Evolutionary conservation across 305 asterid genomes (phyloP), one percentile per base, ranked within the genome.

Genomic region (Euphrasia arctica): DNA sequence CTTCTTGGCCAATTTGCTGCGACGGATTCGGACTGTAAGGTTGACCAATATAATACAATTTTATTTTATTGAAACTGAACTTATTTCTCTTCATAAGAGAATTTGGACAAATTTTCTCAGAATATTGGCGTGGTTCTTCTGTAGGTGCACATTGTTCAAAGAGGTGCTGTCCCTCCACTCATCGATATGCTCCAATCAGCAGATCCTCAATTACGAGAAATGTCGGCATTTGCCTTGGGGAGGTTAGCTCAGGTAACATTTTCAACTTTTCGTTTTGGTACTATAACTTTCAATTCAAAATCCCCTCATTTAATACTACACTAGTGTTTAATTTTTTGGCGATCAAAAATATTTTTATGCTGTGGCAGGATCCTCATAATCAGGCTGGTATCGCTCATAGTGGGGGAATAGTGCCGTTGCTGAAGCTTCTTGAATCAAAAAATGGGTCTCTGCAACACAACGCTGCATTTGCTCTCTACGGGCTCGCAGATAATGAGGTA

Each of bases 401-500:
- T 69, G 97, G 98, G 65, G 99, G 98, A 55, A 71, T 94, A 72
- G 60, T 68, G 58, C 98, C 98, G 25, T 73, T 94, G 63, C 79
- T 94, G 75, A 84, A 85, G 80, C 99, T 94, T 71, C 95, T 91
- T 73, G 96, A 89, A 68, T 88, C 99, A 50, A 94, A 87, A 74
- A 91, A 94, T 75, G 98, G 97, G 70, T 86, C 96, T 11, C 72
- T 94, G 70, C 99, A 94, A 66, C 99, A 94, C 71, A 91, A 91
- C 85, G 96, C 99, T 74, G 99, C 99, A 62, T 94, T 94, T 80
- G 97, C 98, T 68, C 94, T 94, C 50, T 94, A 94, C 56, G 99
- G 99, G 64, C 99, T 94, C 74, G 95, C 99, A 32, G 99, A 94
- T 80, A 94, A 94, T 67, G 99, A 94, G 96, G 99, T 88, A 72